Percentiles rank a stretch among this genome's conserved stretches.
These are phyloP conservation scores for Fragaria iinumae DNA, from an alignment of 306 rosid species.

Conservation along the genomic window DNA sequence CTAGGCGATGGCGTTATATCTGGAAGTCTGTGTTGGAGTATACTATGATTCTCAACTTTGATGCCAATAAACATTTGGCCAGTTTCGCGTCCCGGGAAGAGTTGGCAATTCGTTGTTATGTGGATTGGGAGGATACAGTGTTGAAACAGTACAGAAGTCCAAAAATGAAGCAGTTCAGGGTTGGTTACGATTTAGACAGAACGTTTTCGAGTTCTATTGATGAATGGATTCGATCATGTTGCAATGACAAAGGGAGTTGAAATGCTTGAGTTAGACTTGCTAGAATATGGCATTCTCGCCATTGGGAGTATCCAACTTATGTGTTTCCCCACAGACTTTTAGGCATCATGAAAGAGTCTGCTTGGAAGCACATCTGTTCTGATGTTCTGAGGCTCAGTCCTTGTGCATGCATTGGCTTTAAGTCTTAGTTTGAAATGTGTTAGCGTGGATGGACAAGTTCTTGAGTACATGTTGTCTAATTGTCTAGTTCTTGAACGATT, in stretches of 20 bases:
- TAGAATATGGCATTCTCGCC: background rate
- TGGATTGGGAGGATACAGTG: background rate
- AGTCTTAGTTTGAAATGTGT: slow-evolving; percentile 18
- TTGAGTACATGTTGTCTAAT: slow-evolving; percentile 2
- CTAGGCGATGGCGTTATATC: slow-evolving; percentile 3
- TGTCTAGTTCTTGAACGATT: slow-evolving; percentile 20
- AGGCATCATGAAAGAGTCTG: background rate
- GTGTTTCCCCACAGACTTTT: background rate
- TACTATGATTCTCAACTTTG: slow-evolving; percentile 12
- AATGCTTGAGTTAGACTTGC: slow-evolving; percentile 17
- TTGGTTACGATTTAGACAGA: slow-evolving; percentile 11
- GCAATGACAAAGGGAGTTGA: slow-evolving; percentile 18
- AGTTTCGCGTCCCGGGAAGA: background rate
- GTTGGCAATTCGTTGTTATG: background rate
- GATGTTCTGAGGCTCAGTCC: background rate
- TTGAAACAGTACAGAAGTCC: background rate
- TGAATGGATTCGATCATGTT: slow-evolving; percentile 5
- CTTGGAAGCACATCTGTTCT: slow-evolving; percentile 2
- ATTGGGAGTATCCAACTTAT: background rate
- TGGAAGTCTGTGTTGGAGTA: background rate
- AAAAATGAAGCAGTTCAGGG: background rate
- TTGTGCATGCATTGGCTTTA: slow-evolving; percentile 17
- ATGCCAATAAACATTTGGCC: slow-evolving; percentile 3
- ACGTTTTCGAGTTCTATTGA: background rate
- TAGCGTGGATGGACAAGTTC: slow-evolving; percentile 1